Base-by-base conservation (phyloP, 1,284 basidiomycete genomes). In the Waitea zeae region DNA sequence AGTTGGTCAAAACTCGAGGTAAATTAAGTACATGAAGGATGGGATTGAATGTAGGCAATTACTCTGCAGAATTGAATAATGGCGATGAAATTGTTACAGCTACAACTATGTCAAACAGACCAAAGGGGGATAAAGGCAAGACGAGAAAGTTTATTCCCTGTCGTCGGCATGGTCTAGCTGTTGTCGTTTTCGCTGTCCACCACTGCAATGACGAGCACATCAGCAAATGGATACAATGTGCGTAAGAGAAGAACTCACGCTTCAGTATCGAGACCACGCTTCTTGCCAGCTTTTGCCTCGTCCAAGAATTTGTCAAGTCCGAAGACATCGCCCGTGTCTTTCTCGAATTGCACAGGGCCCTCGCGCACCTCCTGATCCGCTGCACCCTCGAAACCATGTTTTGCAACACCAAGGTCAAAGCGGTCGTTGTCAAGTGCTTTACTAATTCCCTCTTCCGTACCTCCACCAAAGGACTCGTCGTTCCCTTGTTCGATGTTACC, bases 291-390 rank as follows among this genome's bases (percentile, higher is more conserved):
- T 65, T 92, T 96, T 11, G 93, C 95, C 50, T 92, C 88, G 50
- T 96, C 87, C 61, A 98, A 68, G 64, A 98, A 98, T 53, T 95
- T 79, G 54, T 95, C 86, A 44, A 98, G 70, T 43, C 93, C 92
- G 51, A 99, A 99, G n/a, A 96, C 90, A 64, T 98, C 95, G 5
- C 73, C 70, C 1, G 80, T 76, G 49, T 98, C 95, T 62, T 96
- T 96, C 62, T 98, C 95, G 49, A 99, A 99, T 52, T 96, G 89
- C 20, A 99, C 95, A n/a, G 95, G 95, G 1, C 95, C 88, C 44
- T 87, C 80, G 40, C 80, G 61, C 22, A 81, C 63, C 49, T 87
- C 83, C 50, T 87, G 82, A 26, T 86, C 79, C 35, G 63, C 63
- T 3, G 82, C 76, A 31, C 90, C 90, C 51, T 92, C 84, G 49